Evolutionary conservation across 2,329 filamentous ascomycete species (phyloP).

Genomic region (Xylaria polymorpha): DNA sequence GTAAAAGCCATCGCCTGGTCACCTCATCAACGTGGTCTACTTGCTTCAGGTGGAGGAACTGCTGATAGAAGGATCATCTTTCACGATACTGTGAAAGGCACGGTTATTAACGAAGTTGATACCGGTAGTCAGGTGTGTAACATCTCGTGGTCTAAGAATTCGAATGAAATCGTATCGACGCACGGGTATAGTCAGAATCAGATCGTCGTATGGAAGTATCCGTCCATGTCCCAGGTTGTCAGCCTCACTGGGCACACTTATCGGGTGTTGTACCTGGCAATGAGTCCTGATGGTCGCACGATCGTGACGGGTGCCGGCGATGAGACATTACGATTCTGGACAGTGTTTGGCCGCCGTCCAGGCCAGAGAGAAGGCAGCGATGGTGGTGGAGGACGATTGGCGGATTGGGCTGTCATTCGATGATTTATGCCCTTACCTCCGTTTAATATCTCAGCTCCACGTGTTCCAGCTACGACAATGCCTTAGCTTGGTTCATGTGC

Average conservation of each 20-base stretch:
- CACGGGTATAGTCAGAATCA: constrained; percentile 99
- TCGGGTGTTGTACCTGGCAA: constrained; percentile 93
- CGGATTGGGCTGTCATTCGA: constrained; percentile 87
- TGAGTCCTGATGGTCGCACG: constrained; percentile 94
- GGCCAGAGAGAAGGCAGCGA: constrained; percentile 77
- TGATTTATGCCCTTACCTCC: constrained; percentile 50
- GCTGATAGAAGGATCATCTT: constrained; percentile 97
- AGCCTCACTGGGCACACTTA: constrained; percentile 97
- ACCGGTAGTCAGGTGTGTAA: constrained; percentile 99
- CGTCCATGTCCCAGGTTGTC: constrained; percentile 95
- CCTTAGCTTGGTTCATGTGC: constrained; percentile 37
- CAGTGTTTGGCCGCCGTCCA: constrained; percentile 87
- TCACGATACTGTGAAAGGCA: constrained; percentile 91
- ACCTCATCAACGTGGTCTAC: constrained; percentile 89
- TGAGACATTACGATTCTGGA: constrained; percentile 97
- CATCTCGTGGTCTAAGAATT: constrained; percentile 95
- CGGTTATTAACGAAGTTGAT: constrained; percentile 86
- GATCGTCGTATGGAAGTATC: constrained; percentile 99
- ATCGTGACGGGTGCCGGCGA: constrained; percentile 97
- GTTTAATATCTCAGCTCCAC: constrained; percentile 28
- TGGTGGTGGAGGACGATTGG: constrained; percentile 68
- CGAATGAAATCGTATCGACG: constrained; percentile 95
- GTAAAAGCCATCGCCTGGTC: constrained; percentile 99
- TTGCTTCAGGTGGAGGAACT: constrained; percentile 96
- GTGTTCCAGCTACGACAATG: constrained; percentile 28